Evolutionary conservation across 2,329 filamentous ascomycete species (phyloP).

Genomic region (Fusarium sp.): DNA sequence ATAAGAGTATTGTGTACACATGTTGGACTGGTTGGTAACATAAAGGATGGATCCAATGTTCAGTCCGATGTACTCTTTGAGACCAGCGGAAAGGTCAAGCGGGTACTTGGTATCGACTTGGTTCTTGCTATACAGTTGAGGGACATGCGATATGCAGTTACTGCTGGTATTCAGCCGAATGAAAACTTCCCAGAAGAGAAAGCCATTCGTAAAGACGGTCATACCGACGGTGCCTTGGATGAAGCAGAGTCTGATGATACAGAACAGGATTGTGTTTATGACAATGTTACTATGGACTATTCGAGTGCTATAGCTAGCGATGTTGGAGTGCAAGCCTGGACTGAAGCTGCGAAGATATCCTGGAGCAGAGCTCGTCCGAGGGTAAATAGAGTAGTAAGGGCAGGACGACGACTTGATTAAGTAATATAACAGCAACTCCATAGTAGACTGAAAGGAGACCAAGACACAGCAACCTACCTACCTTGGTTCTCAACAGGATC

Average conservation of each 20-base stretch:
- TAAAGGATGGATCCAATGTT: background rate
- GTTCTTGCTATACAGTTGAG: constrained; percentile 1
- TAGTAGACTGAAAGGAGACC: too few relatives aligned
- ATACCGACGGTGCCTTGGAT: background rate
- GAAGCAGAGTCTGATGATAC: background rate
- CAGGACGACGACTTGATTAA: background rate
- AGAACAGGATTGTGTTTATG: background rate
- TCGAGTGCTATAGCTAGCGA: background rate
- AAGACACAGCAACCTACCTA: too few relatives aligned
- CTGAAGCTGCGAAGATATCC: background rate
- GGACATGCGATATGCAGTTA: background rate
- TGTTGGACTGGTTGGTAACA: background rate
- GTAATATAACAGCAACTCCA: background rate
- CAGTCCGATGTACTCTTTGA: background rate
- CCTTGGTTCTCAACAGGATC: too few relatives aligned
- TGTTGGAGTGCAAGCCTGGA: constrained; percentile 1
- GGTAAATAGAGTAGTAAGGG: background rate
- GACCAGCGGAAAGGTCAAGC: background rate
- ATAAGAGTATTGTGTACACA: constrained; percentile 2
- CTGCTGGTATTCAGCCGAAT: background rate
- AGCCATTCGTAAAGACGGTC: too few relatives aligned
- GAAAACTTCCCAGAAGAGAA: background rate
- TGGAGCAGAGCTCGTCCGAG: background rate
- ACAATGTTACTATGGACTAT: background rate
- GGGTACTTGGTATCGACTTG: constrained; percentile 1